phyloP scores from a whole-genome alignment of 805 yeast species.

The Schizosaccharomyces octosporus region DNA sequence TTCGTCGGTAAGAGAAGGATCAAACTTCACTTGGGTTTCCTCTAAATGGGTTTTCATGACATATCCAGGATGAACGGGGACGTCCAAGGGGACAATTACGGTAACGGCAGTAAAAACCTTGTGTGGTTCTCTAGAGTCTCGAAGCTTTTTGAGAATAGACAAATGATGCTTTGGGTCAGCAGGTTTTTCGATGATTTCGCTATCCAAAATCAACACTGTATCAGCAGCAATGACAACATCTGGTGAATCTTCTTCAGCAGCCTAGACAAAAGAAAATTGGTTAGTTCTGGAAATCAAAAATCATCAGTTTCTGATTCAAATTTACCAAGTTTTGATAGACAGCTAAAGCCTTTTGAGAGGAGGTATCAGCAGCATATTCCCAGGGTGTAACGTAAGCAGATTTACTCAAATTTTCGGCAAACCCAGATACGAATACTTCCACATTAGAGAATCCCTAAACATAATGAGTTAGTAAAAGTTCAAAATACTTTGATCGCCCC shows the following conservation, averaged over 20 bases:
- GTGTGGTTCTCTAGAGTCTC: conserved; percentile 23
- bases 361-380: conserved; percentile 49
- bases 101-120: conserved; percentile 32
- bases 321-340: conserved; percentile 24
- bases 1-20: conserved; percentile 23
- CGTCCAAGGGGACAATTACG: conserved; percentile 19
- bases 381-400: conserved; percentile 17
- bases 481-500: neutral
- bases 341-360: conserved; percentile 38
- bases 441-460: conserved; percentile 13
- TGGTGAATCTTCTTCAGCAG: conserved; percentile 14
- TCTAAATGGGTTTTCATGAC: conserved; percentile 19
- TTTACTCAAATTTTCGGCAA: conserved; percentile 55
- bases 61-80: conserved; percentile 20
- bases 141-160: conserved; percentile 22
- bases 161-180: conserved; percentile 26
- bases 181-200: conserved; percentile 61
- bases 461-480: neutral
- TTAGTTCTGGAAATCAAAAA: neutral
- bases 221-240: conserved; percentile 36
- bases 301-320: neutral
- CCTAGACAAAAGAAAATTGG: conserved; percentile 2
- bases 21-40: conserved; percentile 18
- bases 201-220: conserved; percentile 39
- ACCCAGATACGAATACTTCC: conserved; percentile 34